Percentiles rank a stretch among this genome's conserved stretches.
phyloP scores from a whole-genome alignment of 257 asterid species.

The Salvia rosmarinus region DNA sequence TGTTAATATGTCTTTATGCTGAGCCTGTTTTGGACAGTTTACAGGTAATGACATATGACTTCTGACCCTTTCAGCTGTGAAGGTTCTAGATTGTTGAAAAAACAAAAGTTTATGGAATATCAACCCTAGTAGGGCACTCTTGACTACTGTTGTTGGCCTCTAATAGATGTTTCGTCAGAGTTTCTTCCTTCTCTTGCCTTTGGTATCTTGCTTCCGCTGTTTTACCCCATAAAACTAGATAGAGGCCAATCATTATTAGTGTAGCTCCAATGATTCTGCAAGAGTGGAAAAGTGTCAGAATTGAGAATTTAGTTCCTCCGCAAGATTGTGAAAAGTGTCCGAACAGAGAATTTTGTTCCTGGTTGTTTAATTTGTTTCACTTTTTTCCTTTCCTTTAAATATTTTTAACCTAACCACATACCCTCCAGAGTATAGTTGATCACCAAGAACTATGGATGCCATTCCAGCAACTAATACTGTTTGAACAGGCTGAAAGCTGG shows the following conservation, averaged over 20 bases:
- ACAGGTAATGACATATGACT: slow-evolving; percentile 11
- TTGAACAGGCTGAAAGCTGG: slow-evolving; percentile 91
- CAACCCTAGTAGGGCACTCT: slow-evolving; percentile 43
- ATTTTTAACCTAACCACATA: slow-evolving; percentile 39
- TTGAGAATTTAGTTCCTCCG: slow-evolving; percentile 39
- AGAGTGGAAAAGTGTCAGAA: slow-evolving; percentile 11
- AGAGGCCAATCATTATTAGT: slow-evolving; percentile 69
- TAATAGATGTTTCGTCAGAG: slow-evolving; percentile 64
- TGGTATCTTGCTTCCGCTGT: slow-evolving; percentile 56
- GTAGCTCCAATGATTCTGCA: slow-evolving; percentile 78
- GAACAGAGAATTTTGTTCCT: neutral
- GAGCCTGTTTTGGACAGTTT: slow-evolving; percentile 24
- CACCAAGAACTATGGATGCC: slow-evolving; percentile 78
- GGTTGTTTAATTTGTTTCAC: neutral
- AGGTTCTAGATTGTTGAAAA: slow-evolving; percentile 26
- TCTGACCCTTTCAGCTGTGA: slow-evolving; percentile 30
- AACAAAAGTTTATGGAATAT: slow-evolving; percentile 44
- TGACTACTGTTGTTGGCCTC: slow-evolving; percentile 40
- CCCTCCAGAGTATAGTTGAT: slow-evolving; percentile 79
- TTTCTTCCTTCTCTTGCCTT: slow-evolving; percentile 46
- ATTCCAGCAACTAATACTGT: slow-evolving; percentile 78
- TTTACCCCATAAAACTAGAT: slow-evolving; percentile 86
- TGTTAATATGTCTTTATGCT: slow-evolving; percentile 34
- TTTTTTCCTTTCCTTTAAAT: neutral
- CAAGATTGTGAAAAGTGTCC: slow-evolving; percentile 21